phyloP scores from a whole-genome alignment of 2,329 filamentous ascomycete genomes.

The Beauveria brongniartii region DNA sequence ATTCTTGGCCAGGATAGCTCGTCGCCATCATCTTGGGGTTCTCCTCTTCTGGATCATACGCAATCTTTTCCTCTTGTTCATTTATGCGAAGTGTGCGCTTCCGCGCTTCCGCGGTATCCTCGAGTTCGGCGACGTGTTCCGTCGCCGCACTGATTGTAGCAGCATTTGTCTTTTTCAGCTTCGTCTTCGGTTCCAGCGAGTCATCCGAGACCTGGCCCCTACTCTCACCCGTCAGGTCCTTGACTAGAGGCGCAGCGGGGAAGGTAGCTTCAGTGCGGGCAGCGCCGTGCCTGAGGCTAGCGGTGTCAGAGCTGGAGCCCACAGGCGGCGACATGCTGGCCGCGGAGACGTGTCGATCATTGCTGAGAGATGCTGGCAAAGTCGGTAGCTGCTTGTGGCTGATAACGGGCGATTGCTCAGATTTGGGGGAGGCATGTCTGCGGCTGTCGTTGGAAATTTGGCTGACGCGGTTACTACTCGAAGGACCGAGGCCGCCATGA shows the following conservation, averaged over 20 bases:
- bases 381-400: slow-evolving; percentile 1
- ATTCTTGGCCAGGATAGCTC: slow-evolving; percentile 64
- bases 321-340: neutral
- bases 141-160: slow-evolving; percentile 21
- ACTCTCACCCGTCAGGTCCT: slow-evolving; percentile 5
- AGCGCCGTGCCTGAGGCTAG: neutral
- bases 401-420: neutral
- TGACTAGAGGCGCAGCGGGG: neutral
- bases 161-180: neutral
- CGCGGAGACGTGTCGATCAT: neutral
- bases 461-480: slow-evolving; percentile 3
- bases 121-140: slow-evolving; percentile 30
- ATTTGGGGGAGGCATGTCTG: neutral
- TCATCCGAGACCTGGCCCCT: slow-evolving; percentile 6
- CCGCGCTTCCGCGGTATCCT: slow-evolving; percentile 35
- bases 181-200: slow-evolving; percentile 12
- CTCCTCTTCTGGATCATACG: slow-evolving; percentile 29
- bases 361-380: neutral
- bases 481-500: neutral
- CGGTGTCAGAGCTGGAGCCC: neutral
- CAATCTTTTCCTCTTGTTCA: slow-evolving; percentile 47
- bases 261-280: neutral
- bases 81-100: slow-evolving; percentile 35
- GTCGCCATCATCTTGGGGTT: slow-evolving; percentile 55
- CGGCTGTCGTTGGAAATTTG: slow-evolving; percentile 7